Evolutionary conservation across 2,329 filamentous ascomycete genomes (phyloP).

Genomic region (Keithomyces neogunnii): DNA sequence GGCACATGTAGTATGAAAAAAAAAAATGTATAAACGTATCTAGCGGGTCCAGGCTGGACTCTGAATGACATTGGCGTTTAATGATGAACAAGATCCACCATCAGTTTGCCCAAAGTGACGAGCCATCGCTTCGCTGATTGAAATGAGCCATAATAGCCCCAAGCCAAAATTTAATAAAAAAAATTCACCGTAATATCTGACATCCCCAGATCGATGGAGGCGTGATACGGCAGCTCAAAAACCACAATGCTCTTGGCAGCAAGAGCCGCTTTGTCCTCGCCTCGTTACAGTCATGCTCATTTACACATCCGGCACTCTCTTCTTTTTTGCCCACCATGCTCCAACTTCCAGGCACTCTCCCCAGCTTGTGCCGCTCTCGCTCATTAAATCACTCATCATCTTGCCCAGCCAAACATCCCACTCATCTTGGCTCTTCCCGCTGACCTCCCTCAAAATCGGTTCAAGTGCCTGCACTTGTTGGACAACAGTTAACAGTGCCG

Average conservation of each 20-base stretch:
- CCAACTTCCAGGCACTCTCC: slow-evolving; percentile 83
- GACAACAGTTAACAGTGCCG: slow-evolving; percentile 72
- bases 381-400: slow-evolving; percentile 77
- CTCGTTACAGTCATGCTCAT: background rate
- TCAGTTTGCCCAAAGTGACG: background rate
- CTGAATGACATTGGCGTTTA: background rate
- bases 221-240: background rate
- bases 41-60: background rate
- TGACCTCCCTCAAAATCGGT: slow-evolving; percentile 70
- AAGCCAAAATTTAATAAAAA: background rate
- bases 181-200: background rate
- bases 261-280: slow-evolving; percentile 2
- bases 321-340: slow-evolving; percentile 83
- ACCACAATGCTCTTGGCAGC: background rate
- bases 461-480: slow-evolving; percentile 82
- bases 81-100: background rate
- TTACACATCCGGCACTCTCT: background rate
- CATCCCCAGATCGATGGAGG: background rate
- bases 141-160: background rate
- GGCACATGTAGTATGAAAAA: background rate
- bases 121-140: background rate
- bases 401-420: slow-evolving; percentile 86
- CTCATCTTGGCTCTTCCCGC: slow-evolving; percentile 81
- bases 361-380: slow-evolving; percentile 68
- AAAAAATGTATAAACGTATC: background rate